Evolutionary conservation across 2,329 filamentous ascomycete genomes (phyloP).

Genomic region (Epichloe sp.): DNA sequence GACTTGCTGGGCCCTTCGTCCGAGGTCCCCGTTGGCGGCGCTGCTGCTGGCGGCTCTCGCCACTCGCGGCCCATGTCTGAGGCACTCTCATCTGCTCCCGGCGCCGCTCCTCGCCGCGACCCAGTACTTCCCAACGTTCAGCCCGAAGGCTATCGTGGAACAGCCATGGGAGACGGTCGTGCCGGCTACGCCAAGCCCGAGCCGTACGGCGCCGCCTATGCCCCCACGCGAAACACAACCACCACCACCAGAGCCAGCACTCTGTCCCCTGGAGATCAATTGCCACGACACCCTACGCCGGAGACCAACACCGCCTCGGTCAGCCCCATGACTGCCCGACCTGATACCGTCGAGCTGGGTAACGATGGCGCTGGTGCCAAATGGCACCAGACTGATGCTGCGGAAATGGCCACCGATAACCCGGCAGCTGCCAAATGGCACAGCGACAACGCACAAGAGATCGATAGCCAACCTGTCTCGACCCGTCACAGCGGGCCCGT

Average conservation of each 20-base stretch:
- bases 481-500: constrained; percentile 22
- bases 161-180: constrained; percentile 25
- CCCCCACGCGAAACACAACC: constrained; percentile 11
- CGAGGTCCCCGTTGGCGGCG: constrained; percentile 26
- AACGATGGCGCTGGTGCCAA: constrained; percentile 5
- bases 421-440: constrained; percentile 20
- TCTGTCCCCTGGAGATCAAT: constrained; percentile 9
- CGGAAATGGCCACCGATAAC: constrained; percentile 22
- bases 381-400: constrained; percentile 7
- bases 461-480: constrained; percentile 23
- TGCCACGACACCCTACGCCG: constrained; percentile 15
- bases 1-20: constrained; percentile 27
- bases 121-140: constrained; percentile 12
- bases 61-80: constrained; percentile 19
- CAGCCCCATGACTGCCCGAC: constrained; percentile 6
- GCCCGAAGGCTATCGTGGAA: constrained; percentile 26
- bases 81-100: constrained; percentile 12
- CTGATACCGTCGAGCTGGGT: constrained; percentile 9
- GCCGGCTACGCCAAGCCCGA: constrained; percentile 26
- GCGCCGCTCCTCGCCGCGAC: constrained; percentile 14
- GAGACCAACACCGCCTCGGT: constrained; percentile 8
- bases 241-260: constrained; percentile 8
- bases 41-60: constrained; percentile 10
- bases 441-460: constrained; percentile 23
- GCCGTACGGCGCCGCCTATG: constrained; percentile 19